Base-by-base conservation (phyloP, 2,329 filamentous ascomycete genomes). In the Microcyclospora tardicrescens region DNA sequence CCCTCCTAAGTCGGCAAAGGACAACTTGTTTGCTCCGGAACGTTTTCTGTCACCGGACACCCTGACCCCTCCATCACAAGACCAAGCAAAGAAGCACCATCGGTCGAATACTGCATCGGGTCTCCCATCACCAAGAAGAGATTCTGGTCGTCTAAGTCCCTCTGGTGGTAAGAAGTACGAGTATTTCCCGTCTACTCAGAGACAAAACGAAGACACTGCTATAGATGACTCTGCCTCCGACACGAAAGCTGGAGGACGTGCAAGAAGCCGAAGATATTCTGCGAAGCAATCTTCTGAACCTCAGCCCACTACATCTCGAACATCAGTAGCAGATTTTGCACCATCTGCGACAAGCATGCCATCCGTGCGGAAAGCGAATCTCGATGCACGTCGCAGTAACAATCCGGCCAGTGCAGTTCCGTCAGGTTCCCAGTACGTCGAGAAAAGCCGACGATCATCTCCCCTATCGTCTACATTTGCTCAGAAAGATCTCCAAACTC, bases 31-130 rank as follows among this genome's bases (percentile, higher is more conserved):
- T 8, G 10, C 32, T 34, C 32, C 19, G 16, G 66, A 65, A 24
- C 64, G 58, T 19, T 61, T 65, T 36, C 56, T 70, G 13, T 69
- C 71, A 6, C 68, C 69, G 16, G 68, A 72, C 43, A 50, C 63
- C 5, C 56, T 66, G 31, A 65, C 64, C 19, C 63, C 66, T 27
- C 43, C 61, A 5, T 54, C 56, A 13, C 41, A 44, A 14, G 45
- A 40, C 8, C 31, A 14, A 28, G 31, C 27, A 30, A 31, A 32
- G 10, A 39, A 38, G 14, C 16, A 38, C 27, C 15, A 40, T 9
- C 28, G 35, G 12, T 39, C 38, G 16, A 36, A 37, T 6, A 33
- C 42, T 10, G 34, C 31, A 14, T 41, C 44, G 12, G 45, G 44
- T 33, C 48, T 46, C n/a, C 28, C 45, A 3, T 52, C 53, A 11